Evolutionary conservation across 139 green algal genomes (phyloP).

Genomic region (Limnomonas spitsbergensis): DNA sequence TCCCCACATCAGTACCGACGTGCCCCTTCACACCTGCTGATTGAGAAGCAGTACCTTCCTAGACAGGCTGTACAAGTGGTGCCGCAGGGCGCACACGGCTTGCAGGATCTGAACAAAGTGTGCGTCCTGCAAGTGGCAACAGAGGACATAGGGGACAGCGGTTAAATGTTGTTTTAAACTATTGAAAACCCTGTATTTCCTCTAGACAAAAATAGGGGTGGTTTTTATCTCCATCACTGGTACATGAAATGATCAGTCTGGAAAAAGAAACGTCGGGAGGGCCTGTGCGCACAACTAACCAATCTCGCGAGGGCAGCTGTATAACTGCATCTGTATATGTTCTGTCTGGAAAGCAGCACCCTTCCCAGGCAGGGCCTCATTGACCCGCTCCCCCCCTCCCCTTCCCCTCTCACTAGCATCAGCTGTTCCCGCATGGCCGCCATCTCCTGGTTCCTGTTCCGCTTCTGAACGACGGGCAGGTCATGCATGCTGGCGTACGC

Average conservation of each 20-base stretch:
- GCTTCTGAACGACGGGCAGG: slow-evolving; percentile 50
- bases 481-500: slow-evolving; percentile 58
- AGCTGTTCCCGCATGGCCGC: slow-evolving; percentile 32
- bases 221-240: too few relatives aligned
- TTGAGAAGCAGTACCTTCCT: slow-evolving; percentile 7
- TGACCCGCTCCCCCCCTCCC: not conserved
- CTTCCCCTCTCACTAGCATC: slow-evolving; percentile 9
- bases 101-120: slow-evolving; percentile 22
- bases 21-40: not conserved
- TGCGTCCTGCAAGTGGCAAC: not conserved
- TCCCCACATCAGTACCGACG: too few relatives aligned
- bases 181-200: too few relatives aligned
- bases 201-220: too few relatives aligned
- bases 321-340: too few relatives aligned
- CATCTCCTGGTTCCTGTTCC: slow-evolving; percentile 47
- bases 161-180: too few relatives aligned
- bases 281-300: too few relatives aligned
- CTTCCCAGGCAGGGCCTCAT: too few relatives aligned
- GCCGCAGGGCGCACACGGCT: slow-evolving; percentile 32
- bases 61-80: slow-evolving; percentile 48
- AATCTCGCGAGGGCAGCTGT: too few relatives aligned
- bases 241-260: too few relatives aligned
- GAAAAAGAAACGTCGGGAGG: too few relatives aligned
- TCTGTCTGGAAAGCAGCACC: too few relatives aligned
- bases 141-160: not conserved